phyloP scores from a whole-genome alignment of 1,139 yeast genomes.

The Saccharomycopsis hybrid region DNA sequence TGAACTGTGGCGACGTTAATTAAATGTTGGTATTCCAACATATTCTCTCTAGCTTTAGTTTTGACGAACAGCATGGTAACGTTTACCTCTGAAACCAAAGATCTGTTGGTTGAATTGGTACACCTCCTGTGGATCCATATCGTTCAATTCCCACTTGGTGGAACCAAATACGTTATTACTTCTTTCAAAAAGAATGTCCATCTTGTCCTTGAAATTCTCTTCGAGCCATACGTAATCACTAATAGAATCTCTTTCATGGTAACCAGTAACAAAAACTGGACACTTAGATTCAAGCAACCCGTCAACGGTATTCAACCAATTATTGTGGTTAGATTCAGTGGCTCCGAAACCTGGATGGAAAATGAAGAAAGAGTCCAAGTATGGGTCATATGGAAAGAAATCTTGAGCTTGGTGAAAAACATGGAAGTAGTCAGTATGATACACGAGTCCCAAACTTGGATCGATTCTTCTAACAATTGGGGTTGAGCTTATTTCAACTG shows the following conservation, averaged over 20 bases:
- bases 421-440: constrained; percentile 88
- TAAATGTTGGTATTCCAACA: no score
- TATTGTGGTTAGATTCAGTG: constrained; percentile 69
- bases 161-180: constrained; percentile 70
- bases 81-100: constrained; percentile 91
- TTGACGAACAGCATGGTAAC: constrained; percentile 63
- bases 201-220: constrained; percentile 60
- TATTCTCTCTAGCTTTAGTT: no score
- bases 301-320: constrained; percentile 88
- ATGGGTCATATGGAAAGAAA: constrained; percentile 96
- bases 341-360: constrained; percentile 95
- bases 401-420: constrained; percentile 87
- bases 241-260: constrained; percentile 64
- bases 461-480: constrained; percentile 73
- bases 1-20: no score
- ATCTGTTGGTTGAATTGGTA: constrained; percentile 86
- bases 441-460: constrained; percentile 65
- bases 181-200: constrained; percentile 77
- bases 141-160: constrained; percentile 91
- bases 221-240: constrained; percentile 70
- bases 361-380: constrained; percentile 81
- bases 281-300: constrained; percentile 90
- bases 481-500: constrained; percentile 45
- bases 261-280: constrained; percentile 85
- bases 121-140: constrained; percentile 83